These are phyloP conservation scores for Smallanthus sonchifolius DNA, from an alignment of 129 eudicot species.

Conservation along the genomic window DNA sequence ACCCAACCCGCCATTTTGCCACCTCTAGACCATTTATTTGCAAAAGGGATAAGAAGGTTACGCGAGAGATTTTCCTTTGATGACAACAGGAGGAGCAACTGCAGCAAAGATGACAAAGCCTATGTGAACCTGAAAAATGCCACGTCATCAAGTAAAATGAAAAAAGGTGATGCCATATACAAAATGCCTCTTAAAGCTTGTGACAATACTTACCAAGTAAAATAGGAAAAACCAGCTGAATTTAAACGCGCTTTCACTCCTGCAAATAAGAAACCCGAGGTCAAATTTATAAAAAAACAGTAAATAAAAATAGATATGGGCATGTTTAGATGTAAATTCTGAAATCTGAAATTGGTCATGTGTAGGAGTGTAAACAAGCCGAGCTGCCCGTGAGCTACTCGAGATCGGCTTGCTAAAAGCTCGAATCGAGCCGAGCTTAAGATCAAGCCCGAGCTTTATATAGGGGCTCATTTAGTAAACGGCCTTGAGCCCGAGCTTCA, in stretches of 20 bases:
- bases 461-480: too few species aligned
- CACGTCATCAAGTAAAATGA: neutral
- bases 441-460: too few species aligned
- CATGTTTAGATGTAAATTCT: too few species aligned
- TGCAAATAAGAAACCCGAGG: slow-evolving; percentile 26
- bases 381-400: too few species aligned
- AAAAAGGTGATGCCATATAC: neutral
- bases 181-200: neutral
- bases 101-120: slow-evolving; percentile 76
- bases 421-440: too few species aligned
- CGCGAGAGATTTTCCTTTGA: slow-evolving; percentile 93
- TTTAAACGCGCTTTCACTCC: slow-evolving; percentile 85
- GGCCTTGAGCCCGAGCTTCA: too few species aligned
- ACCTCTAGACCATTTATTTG: neutral
- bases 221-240: slow-evolving; percentile 80
- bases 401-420: too few species aligned
- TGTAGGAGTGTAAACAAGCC: too few species aligned
- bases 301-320: too few species aligned
- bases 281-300: too few species aligned
- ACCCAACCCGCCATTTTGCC: neutral
- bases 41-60: slow-evolving; percentile 28
- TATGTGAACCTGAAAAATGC: slow-evolving; percentile 60
- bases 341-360: too few species aligned
- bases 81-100: slow-evolving; percentile 93
- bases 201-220: slow-evolving; percentile 48